Base-by-base conservation (phyloP, 1,284 basidiomycete species). In the Pascua guehoae region DNA sequence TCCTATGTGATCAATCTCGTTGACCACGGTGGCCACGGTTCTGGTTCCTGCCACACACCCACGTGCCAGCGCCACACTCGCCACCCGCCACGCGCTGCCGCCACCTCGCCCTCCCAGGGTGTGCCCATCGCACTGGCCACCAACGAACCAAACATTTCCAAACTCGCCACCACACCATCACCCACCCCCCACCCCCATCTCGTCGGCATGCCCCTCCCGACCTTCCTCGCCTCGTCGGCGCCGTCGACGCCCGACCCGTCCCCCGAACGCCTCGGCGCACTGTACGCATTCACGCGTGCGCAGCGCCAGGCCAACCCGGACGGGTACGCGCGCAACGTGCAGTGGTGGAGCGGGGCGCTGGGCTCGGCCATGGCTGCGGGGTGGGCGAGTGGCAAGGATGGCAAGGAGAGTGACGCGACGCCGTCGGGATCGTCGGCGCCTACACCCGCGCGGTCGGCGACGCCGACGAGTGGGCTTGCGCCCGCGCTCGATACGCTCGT, bases 221-320 rank as follows among this genome's bases (percentile, higher is more conserved):
- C 69, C 14, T 70, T 69, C 58, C 62, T 71, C 41, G 16, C 44
- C 16, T 43, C 60, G 7, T 49, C 50, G 5, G 62, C 68, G 10
- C 55, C 70, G 10, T 48, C 51, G 4, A 62, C 63, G 9, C 32
- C 66, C 9, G 55, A 56, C 83, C 11, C 80, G 72, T 41, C 82
- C 80, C 11, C 61, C 50, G 61, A 68, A 16, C 86, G 91, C 11
- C 80, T 96, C 0, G 86, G 88, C 64, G 86, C 91, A 0, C 81
- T 97, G 14, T 97, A 94, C 76, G 87, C 92, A 3, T 91, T 94
- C 68, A 86, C 95, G 54, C 86, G 89, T 0, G 81, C 85, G 8
- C 91, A 94, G 77, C 88, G 88, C 64, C 79, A 83, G 38, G 87
- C 90, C 1, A 95, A 97, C 72, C 87, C 90, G 0, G 83, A 86